Base-by-base conservation (phyloP, 768 basidiomycete species). In the Boletus sp. region DNA sequence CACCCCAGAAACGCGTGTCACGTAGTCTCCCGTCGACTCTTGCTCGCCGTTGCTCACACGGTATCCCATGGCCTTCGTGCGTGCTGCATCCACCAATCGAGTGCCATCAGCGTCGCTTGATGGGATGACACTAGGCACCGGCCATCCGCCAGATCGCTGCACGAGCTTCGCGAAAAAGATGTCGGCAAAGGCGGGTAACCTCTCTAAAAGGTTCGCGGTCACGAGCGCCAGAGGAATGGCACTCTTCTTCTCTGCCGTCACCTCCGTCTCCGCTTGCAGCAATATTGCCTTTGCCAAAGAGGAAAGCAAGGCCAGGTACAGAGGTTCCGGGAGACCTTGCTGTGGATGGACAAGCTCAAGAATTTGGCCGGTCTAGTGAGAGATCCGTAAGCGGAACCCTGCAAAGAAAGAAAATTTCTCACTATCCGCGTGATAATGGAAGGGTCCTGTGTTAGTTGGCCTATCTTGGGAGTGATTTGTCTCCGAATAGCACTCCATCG, bases 191-290 rank as follows among this genome's bases (percentile, higher is more conserved):
- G 71, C 67, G 6, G 77, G 75, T 4, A 84, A 62, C 63, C 47
- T 84, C 79, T 39, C 77, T 50, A 93, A 78, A 30, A 98, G 77
- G 57, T 81, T 84, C 57, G 88, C 79, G 4, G 67, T 58, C 11
- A 97, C 83, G 32, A 82, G 80, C 0, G 90, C 91, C 23, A 99
- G 80, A 0, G 96, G 96, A 35, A 79, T 77, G 0, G 93, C 94
- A 23, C 88, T 88, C 30, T 84, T 83, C 64, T 88, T 85, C 71
- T 95, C 90, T 3, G 94, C 93, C 1, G 88, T 83, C 9, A 96
- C 90, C 70, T 98, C 96, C 0, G 86, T 88, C 74, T 97, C 94
- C 17, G 94, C 94, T 74, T 98, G 96, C 33, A 90, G 78, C 41
- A 98, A 79, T 56, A 98, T 85, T 17, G 84, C 77, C 67, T 98